Evolutionary conservation across 2,329 filamentous ascomycete genomes (phyloP), one percentile per base, ranked within the genome.

Genomic region (Claviceps capensis): DNA sequence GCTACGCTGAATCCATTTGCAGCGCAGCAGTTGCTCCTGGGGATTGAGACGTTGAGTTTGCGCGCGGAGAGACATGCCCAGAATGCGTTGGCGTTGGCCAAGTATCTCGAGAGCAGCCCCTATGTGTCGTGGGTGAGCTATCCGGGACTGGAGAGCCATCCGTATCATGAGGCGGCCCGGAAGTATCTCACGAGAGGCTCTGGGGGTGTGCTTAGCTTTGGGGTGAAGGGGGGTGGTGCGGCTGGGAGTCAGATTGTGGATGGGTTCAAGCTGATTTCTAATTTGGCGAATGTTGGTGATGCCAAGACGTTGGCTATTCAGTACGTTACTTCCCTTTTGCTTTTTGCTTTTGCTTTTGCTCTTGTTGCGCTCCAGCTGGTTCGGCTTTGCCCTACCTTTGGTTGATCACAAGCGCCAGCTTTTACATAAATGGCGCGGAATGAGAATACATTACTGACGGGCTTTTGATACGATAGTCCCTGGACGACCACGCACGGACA

Each of bases 401-500:
- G 13, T 44, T 14, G 3, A 14, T 44, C 7, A 44, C 13, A 8
- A 44, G 2, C 2, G 22, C 34, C 7, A 43, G 16, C 8, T 23
- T 19, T 19, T 13, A n/a, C 8, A 1, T n/a, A 1, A 19, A 30
- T 45, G 19, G 36, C 14, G 30, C 1, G 11, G 4, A 14, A 45
- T 11, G 8, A 34, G 3, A 7, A 34, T 11, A 34, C 22, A 43
- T 37, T 44, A 3, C 40, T 50, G 6, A 50, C 17, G 17, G 11
- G 9, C 11, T 9, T 13, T n/a, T 11, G 13, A 26, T 34, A 3
- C 14, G 14, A 47, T 13, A 70, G 68, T 69, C 91, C 91, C 22
- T 95, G 89, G 88, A 86, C 83, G 5, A 96, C 91, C 2, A 97
- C 91, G 2, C 91, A 97, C 67, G 86, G 95, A 74, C 91, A 97